Base-by-base conservation (phyloP, 1,139 yeast genomes). In the Candida tetrigidarum region DNA sequence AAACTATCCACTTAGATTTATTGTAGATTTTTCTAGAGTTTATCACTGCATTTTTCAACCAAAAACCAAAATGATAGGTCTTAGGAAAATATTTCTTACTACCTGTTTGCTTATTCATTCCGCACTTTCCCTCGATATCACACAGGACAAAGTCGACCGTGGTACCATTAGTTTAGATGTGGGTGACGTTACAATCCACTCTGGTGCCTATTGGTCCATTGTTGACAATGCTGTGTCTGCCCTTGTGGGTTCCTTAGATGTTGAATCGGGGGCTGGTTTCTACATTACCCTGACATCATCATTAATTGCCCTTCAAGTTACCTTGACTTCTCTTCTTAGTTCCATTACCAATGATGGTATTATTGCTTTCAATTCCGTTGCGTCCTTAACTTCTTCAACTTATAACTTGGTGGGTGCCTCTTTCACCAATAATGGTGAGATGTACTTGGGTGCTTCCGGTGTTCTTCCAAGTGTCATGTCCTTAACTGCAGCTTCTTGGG, bases 161-260 rank as follows among this genome's bases (percentile, higher is more conserved):
- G 67, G 65, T 26, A 48, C 62, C 15, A 41, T 60, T 32, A 46
- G 50, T 28, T 30, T 47, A 4, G 15, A 19, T 33, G 52, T 62
- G 39, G 68, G 65, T 15, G 64, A 58, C 10, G n/a, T 26, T 10
- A 42, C 50, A 16, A 56, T 69, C 39, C 51, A 56, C n/a, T 55
- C 58, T 8, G 67, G 64, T 39, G 69, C 58, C 14, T 66, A 58
- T 48, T 68, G 66, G 64, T 66, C 74, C 19, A 62, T 68, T 27
- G 52, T 67, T 40, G 55, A 67, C 50, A 66, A 66, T 47, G 63
- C 63, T 20, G 42, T 55, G 40, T 50, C 62, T 15, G 46, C 58
- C 4, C 52, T 62, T 38, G 54, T 55, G 23, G 69, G 71, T n/a
- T 41, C 44, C 23, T 53, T 67, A 27, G 34, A 49, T 16, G 49